A percentile compares a stretch with the other conserved stretches of the same genome.
phyloP scores from a whole-genome alignment of 768 basidiomycete species.

The Plicaturopsis crispa region DNA sequence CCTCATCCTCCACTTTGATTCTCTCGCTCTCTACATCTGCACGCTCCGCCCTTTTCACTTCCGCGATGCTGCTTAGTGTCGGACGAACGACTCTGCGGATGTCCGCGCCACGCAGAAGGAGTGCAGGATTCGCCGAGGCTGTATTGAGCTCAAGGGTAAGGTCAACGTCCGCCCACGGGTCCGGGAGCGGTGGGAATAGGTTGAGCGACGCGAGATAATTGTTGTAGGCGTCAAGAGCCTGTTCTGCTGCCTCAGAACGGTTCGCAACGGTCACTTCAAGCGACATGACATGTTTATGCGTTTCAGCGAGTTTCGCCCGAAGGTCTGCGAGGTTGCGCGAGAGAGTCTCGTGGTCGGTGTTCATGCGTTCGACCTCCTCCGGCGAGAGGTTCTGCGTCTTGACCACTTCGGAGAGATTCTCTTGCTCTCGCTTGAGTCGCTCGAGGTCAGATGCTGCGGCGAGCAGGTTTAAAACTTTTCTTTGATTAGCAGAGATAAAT shows the following conservation, averaged over 20 bases:
- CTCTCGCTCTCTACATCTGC: conserved; percentile 69
- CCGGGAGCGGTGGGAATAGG: conserved; percentile 65
- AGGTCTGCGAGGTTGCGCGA: conserved; percentile 69
- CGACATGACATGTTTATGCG: conserved; percentile 63
- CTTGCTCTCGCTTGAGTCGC: conserved; percentile 56
- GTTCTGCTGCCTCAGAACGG: conserved; percentile 74
- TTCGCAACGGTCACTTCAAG: conserved; percentile 82
- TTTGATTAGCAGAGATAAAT: neutral
- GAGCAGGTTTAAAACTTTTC: neutral
- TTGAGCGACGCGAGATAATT: conserved; percentile 68
- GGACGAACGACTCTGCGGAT: conserved; percentile 72
- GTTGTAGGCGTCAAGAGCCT: conserved; percentile 74
- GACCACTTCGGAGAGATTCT: conserved; percentile 56
- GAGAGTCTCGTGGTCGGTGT: conserved; percentile 77
- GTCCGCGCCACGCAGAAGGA: conserved; percentile 62
- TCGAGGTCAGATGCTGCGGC: conserved; percentile 52
- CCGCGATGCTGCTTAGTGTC: conserved; percentile 63
- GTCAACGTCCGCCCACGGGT: conserved; percentile 65
- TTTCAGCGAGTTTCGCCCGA: conserved; percentile 66
- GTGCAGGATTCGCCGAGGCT: conserved; percentile 61
- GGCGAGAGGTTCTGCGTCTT: conserved; percentile 84
- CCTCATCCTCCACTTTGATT: conserved; percentile 75
- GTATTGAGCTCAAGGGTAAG: conserved; percentile 79
- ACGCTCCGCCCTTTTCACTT: conserved; percentile 62
- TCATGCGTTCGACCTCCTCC: conserved; percentile 90